These are phyloP conservation scores for Russula ochroleuca DNA, from an alignment of 768 basidiomycete species.

Conservation along the genomic window DNA sequence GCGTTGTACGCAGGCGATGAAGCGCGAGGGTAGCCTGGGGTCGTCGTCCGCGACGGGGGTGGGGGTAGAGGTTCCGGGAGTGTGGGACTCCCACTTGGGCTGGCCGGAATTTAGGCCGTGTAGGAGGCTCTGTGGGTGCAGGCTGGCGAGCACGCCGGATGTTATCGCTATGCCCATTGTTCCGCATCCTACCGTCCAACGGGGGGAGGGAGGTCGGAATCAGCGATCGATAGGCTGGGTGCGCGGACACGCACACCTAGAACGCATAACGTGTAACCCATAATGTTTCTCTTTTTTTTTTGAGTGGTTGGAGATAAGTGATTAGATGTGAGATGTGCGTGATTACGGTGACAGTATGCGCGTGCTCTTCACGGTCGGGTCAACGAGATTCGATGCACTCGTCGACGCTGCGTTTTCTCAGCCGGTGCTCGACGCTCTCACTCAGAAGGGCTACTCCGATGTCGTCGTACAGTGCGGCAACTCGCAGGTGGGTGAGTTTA, in stretches of 20 bases:
- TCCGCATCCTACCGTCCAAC: conserved; percentile 93
- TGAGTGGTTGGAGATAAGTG: not conserved
- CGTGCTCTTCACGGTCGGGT: conserved; percentile 84
- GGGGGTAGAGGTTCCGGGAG: conserved; percentile 72
- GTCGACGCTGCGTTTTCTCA: conserved; percentile 55
- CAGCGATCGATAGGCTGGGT: conserved; percentile 16
- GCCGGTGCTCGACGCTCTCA: conserved; percentile 53
- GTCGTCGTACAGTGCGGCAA: conserved; percentile 79
- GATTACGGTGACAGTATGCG: conserved; percentile 28
- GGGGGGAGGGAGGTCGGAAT: conserved; percentile 22
- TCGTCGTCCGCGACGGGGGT: conserved; percentile 54
- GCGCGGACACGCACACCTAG: conserved; percentile 47
- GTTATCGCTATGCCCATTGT: conserved; percentile 97
- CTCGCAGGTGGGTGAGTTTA: conserved; percentile 44
- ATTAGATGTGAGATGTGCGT: not conserved
- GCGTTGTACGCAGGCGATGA: conserved; percentile 84
- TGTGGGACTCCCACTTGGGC: conserved; percentile 64
- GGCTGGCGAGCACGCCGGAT: conserved; percentile 84
- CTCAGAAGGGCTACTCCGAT: conserved; percentile 49
- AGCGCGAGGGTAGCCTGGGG: conserved; percentile 68
- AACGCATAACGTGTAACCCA: conserved; percentile 93
- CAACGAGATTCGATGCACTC: conserved; percentile 79
- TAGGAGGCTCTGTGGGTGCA: conserved; percentile 46
- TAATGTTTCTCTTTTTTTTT: conserved; percentile 33
- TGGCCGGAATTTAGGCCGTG: conserved; percentile 27